Percentiles rank a stretch among this genome's conserved stretches.
Evolutionary conservation across 2,329 filamentous ascomycete genomes (phyloP).

Genomic region (Botryotinia convoluta): DNA sequence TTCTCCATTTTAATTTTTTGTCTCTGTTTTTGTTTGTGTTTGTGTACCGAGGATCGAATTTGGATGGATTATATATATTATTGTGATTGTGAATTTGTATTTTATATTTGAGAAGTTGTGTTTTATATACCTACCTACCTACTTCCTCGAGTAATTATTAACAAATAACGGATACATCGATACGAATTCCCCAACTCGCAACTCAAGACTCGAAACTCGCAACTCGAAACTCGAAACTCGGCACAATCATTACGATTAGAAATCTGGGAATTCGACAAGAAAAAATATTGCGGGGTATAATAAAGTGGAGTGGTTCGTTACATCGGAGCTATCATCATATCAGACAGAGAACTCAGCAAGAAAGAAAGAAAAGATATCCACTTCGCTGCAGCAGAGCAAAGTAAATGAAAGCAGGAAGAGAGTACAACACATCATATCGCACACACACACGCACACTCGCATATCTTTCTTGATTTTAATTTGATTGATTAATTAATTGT

Average conservation of each 20-base stretch:
- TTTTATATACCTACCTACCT: no score
- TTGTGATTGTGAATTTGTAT: neutral
- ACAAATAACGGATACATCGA: neutral
- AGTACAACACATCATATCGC: neutral
- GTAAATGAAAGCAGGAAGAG: neutral
- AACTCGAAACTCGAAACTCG: neutral
- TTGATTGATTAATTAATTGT: neutral
- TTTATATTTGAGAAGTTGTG: neutral
- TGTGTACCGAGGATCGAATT: neutral
- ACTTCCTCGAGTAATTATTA: neutral
- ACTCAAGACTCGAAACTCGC: no score
- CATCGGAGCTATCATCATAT: neutral
- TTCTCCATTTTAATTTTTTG: neutral
- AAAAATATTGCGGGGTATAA: slow-evolving; percentile 1
- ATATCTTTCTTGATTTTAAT: neutral
- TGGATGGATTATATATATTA: neutral
- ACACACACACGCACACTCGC: neutral
- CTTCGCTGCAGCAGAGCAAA: slow-evolving; percentile 11
- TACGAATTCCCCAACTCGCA: neutral
- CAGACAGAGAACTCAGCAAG: neutral
- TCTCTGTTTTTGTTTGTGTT: neutral
- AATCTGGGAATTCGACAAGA: neutral
- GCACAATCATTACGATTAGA: neutral
- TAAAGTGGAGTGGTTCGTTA: neutral
- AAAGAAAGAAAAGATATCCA: slow-evolving; percentile 13